Percentiles rank a stretch among this genome's conserved stretches.
phyloP scores from a whole-genome alignment of 768 basidiomycete genomes.

The Leccinum subtestaceum region DNA sequence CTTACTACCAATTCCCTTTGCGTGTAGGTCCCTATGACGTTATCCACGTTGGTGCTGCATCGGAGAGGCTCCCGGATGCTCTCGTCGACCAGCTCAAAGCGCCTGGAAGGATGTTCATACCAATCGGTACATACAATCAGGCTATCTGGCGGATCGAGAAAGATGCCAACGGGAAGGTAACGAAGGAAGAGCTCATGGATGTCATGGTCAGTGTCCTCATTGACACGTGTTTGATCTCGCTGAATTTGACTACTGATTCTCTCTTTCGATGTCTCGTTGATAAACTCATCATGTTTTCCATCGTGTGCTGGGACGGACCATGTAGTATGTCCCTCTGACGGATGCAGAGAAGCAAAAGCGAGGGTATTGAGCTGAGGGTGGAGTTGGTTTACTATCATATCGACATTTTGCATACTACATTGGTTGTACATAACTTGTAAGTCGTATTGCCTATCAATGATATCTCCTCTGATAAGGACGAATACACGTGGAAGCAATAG shows the following conservation, averaged over 20 bases:
- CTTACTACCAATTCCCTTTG: not conserved
- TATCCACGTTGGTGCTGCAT: conserved; percentile 94
- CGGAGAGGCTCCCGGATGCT: conserved; percentile 63
- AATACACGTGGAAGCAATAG: too few species aligned
- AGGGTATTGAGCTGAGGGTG: conserved; percentile 15
- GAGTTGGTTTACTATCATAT: not conserved
- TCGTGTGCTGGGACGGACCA: not conserved
- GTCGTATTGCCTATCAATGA: not conserved
- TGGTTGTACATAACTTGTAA: not conserved
- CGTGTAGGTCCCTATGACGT: conserved; percentile 65
- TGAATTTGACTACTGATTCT: conserved; percentile 13
- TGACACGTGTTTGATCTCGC: conserved; percentile 5
- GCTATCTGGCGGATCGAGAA: conserved; percentile 81
- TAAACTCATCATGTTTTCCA: not conserved
- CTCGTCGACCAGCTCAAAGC: conserved; percentile 76
- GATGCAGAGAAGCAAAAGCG: conserved; percentile 48
- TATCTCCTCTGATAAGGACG: not conserved
- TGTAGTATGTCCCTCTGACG: conserved; percentile 69
- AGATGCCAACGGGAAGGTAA: conserved; percentile 62
- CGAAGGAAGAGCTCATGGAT: conserved; percentile 64
- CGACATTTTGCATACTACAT: too few species aligned
- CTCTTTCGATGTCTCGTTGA: not conserved
- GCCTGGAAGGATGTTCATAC: conserved; percentile 89
- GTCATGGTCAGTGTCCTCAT: conserved; percentile 59
- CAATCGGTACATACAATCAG: conserved; percentile 65